A percentile compares a stretch with the other conserved stretches of the same genome.
Conservation (phyloP, 345 rosid species). For the Salix suchowensis region DNA sequence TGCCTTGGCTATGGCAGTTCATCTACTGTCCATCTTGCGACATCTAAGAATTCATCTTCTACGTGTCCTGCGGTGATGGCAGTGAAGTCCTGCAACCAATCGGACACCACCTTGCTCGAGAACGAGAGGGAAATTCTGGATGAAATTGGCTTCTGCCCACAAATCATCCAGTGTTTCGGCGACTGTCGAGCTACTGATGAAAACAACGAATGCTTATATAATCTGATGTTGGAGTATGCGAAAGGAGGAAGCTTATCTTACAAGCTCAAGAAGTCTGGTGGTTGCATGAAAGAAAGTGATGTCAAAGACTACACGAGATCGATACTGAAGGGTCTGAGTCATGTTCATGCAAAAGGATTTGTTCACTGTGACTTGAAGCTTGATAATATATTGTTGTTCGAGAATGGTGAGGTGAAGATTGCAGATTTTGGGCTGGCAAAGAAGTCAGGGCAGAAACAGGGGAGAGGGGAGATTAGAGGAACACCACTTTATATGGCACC, state of each 20-base stretch:
- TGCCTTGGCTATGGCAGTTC: conserved; percentile 26
- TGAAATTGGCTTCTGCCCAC: conserved; percentile 10
- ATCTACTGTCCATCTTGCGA: conserved; percentile 23
- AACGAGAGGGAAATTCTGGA: conserved; percentile 22
- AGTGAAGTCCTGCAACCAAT: conserved; percentile 24
- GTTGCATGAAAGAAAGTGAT: conserved; percentile 18
- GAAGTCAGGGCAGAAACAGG: conserved; percentile 15
- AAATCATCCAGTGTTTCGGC: conserved; percentile 24
- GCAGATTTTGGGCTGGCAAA: conserved; percentile 31
- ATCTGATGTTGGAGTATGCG: conserved; percentile 33
- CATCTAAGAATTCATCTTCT: background rate
- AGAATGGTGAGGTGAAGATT: conserved; percentile 23
- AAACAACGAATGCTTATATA: conserved; percentile 5
- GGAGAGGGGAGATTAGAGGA: conserved; percentile 22
- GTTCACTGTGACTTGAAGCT: conserved; percentile 36
- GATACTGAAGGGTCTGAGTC: conserved; percentile 22
- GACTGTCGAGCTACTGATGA: conserved; percentile 14
- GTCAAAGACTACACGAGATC: conserved; percentile 13
- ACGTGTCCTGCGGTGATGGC: conserved; percentile 19
- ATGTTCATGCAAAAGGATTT: conserved; percentile 30
- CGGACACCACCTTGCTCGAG: conserved; percentile 15
- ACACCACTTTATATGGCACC: conserved; percentile 39
- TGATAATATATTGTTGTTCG: conserved; percentile 22
- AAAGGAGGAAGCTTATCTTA: conserved; percentile 22
- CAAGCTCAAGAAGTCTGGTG: conserved; percentile 15